Evolutionary conservation across 352 stramenopile genomes (phyloP), one percentile per base, ranked within the genome.

Genomic region (Globisporangium mamillatum): DNA sequence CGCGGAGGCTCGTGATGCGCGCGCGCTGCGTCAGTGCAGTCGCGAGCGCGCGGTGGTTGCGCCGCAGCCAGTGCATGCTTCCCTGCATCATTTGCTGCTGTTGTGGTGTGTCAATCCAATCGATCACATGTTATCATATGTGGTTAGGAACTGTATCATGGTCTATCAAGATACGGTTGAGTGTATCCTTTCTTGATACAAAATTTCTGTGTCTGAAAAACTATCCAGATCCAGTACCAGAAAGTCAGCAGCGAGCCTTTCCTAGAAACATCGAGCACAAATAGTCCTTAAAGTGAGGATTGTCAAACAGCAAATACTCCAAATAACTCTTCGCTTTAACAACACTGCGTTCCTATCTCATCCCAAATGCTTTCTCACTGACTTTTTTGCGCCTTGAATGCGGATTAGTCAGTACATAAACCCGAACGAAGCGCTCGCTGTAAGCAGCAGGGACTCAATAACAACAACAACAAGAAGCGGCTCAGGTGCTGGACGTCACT

Each of bases 1-100:
- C n/a, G 54, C 25, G 7, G 14, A 24, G 54, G 16, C 57, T 57
- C 32, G 1, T 68, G 41, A 34, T 60, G 48, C 10, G 50, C 60
- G 12, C 64, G 24, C 7, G 60, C 53, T 50, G 69, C 62, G 54
- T 65, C 59, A 41, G 24, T 50, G 48, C 55, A 46, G 55, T 32
- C 20, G 7, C 38, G 68, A 79, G 29, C 50, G 64, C 60, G 50
- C 64, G 60, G 18, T 60, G 63, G 55, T 72, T 66, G 2, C 71
- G 48, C 6, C 74, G 74, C 59, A 77, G 48, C 68, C 68, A 77
- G 32, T 74, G 58, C 71, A 76, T 68, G 36, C 46, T 58, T 25
- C 25, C 22, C 32, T 67, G 24, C 52, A 58, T 67, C 34, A 52
- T 64, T 52, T 44, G 9, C 0, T 44, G 6, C 36, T 52, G 32